Percentiles rank a stretch among this genome's conserved stretches.
Evolutionary conservation across 2,329 filamentous ascomycete genomes (phyloP).

Genomic region (Venturia aucupariae): DNA sequence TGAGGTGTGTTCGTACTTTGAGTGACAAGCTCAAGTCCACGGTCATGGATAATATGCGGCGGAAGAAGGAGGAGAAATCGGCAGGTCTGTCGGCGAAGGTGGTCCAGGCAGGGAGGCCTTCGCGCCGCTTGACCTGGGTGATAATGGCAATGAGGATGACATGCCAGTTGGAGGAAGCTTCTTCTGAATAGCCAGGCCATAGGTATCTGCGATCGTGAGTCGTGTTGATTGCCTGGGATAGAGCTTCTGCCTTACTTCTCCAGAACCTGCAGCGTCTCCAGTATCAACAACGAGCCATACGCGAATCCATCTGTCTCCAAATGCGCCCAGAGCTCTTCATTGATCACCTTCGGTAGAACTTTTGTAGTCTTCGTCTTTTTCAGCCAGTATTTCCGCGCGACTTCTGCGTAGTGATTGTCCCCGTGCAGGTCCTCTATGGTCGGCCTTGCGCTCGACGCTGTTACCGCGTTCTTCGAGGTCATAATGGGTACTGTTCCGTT

Average conservation of each 20-base stretch:
- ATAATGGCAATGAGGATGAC: slow-evolving; percentile 79
- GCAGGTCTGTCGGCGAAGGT: slow-evolving; percentile 67
- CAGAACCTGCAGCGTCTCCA: slow-evolving; percentile 84
- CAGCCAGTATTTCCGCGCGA: slow-evolving; percentile 82
- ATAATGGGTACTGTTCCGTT: slow-evolving; percentile 20
- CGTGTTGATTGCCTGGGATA: slow-evolving; percentile 16
- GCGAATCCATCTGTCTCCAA: slow-evolving; percentile 74
- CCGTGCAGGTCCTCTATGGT: slow-evolving; percentile 61
- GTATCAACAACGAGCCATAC: slow-evolving; percentile 64
- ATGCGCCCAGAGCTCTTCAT: slow-evolving; percentile 79
- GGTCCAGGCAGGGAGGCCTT: slow-evolving; percentile 79
- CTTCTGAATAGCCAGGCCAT: slow-evolving; percentile 83
- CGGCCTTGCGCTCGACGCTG: slow-evolving; percentile 39
- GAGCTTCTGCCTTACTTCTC: slow-evolving; percentile 53
- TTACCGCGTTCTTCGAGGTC: slow-evolving; percentile 17
- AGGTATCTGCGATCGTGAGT: slow-evolving; percentile 55
- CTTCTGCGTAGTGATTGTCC: slow-evolving; percentile 54
- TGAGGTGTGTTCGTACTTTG: slow-evolving; percentile 60
- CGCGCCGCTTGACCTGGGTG: slow-evolving; percentile 77
- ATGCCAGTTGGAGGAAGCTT: slow-evolving; percentile 82
- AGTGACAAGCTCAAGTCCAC: slow-evolving; percentile 43
- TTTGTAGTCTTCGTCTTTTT: slow-evolving; percentile 53
- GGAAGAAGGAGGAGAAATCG: slow-evolving; percentile 84
- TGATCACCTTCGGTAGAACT: slow-evolving; percentile 73
- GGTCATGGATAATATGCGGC: slow-evolving; percentile 78